Percentiles rank a stretch among this genome's conserved stretches.
Evolutionary conservation across 768 basidiomycete species (phyloP).

Genomic region (Sutorius australiensis): DNA sequence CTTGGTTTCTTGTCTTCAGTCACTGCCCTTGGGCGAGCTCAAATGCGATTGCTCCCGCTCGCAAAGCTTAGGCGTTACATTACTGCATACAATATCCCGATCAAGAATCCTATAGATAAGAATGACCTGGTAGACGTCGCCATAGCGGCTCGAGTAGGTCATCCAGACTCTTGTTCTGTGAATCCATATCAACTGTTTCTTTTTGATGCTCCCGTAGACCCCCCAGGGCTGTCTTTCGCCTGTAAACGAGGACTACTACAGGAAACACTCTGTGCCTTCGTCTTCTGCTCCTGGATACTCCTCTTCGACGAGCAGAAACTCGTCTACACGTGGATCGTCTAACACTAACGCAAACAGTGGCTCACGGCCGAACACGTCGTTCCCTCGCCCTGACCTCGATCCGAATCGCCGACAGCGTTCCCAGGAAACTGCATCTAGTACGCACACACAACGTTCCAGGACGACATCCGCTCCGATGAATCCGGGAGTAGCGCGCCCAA

Average conservation of each 20-base stretch:
- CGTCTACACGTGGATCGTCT: slow-evolving; percentile 12
- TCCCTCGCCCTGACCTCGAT: slow-evolving; percentile 63
- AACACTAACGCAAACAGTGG: slow-evolving; percentile 5
- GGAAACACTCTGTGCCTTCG: slow-evolving; percentile 28
- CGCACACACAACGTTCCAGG: slow-evolving; percentile 21
- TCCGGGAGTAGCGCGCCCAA: slow-evolving; percentile 8
- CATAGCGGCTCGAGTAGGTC: slow-evolving; percentile 45
- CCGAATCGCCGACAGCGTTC: slow-evolving; percentile 38
- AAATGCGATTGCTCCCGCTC: slow-evolving; percentile 54
- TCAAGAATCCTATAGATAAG: slow-evolving; percentile 66
- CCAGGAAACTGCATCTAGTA: slow-evolving; percentile 8
- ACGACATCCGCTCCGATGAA: slow-evolving; percentile 21
- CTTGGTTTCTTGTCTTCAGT: slow-evolving; percentile 38
- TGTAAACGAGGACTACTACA: slow-evolving; percentile 52
- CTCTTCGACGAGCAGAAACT: slow-evolving; percentile 16
- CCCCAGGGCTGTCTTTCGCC: slow-evolving; percentile 58
- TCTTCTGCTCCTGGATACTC: slow-evolving; percentile 6
- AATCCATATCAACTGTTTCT: background rate
- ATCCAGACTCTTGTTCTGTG: background rate
- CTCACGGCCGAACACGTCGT: slow-evolving; percentile 33
- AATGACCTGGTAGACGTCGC: slow-evolving; percentile 72
- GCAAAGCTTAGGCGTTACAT: slow-evolving; percentile 66
- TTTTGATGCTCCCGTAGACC: slow-evolving; percentile 34
- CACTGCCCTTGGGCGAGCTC: slow-evolving; percentile 59
- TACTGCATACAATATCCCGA: slow-evolving; percentile 62